These are phyloP conservation scores for Fusarium domesticum DNA, from an alignment of 2,329 filamentous ascomycete species.

Conservation along the genomic window DNA sequence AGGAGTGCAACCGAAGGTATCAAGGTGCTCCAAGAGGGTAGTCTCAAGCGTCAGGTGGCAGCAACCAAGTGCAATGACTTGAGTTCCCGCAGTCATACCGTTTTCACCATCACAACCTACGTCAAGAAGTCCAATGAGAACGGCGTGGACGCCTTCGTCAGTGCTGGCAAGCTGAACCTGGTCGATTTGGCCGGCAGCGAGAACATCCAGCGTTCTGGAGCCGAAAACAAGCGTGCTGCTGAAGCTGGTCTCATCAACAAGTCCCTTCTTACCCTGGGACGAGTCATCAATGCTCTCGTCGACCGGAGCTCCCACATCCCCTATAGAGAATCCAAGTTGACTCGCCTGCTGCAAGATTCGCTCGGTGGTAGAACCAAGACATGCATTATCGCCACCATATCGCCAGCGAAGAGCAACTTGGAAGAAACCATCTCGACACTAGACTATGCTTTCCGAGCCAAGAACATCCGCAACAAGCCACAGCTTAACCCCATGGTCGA, in stretches of 20 bases:
- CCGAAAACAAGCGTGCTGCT: slow-evolving; percentile 94
- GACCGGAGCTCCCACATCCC: slow-evolving; percentile 89
- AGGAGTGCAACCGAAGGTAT: slow-evolving; percentile 81
- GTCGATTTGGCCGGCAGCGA: slow-evolving; percentile 97
- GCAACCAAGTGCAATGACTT: slow-evolving; percentile 99
- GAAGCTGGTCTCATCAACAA: slow-evolving; percentile 98
- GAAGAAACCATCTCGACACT: slow-evolving; percentile 98
- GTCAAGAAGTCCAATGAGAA: slow-evolving; percentile 77
- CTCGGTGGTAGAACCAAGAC: slow-evolving; percentile 94
- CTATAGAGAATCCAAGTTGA: slow-evolving; percentile 90
- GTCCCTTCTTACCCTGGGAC: slow-evolving; percentile 87
- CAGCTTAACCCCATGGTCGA: slow-evolving; percentile 89
- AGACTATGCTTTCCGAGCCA: slow-evolving; percentile 95
- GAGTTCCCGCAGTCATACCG: slow-evolving; percentile 93
- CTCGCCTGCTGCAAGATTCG: slow-evolving; percentile 90
- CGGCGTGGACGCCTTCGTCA: slow-evolving; percentile 85
- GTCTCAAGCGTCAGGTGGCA: slow-evolving; percentile 93
- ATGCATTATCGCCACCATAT: slow-evolving; percentile 96
- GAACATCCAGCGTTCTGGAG: slow-evolving; percentile 94
- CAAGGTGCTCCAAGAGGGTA: slow-evolving; percentile 82
- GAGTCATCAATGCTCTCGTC: slow-evolving; percentile 96
- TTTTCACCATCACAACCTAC: slow-evolving; percentile 93
- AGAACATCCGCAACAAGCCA: slow-evolving; percentile 98
- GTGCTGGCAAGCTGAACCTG: slow-evolving; percentile 89
- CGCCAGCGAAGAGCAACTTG: slow-evolving; percentile 88